Evolutionary conservation across 176 grass and related monocot genomes (phyloP).

Genomic region (Carex littledalei): DNA sequence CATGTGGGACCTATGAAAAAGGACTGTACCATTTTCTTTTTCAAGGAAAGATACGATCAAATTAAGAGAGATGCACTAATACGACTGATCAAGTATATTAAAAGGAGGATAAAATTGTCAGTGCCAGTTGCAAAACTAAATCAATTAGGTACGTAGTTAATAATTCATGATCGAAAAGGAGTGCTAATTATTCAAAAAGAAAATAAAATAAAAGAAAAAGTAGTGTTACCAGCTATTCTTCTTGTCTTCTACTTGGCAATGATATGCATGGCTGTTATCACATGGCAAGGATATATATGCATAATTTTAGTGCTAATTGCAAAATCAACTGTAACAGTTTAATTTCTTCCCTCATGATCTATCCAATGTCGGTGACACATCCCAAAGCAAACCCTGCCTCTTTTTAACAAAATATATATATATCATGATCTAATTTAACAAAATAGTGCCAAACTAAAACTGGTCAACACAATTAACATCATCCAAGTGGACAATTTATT

Average conservation of each 20-base stretch:
- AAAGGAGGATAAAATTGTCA: background rate
- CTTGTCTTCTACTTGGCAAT: conserved; percentile 10
- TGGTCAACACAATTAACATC: background rate
- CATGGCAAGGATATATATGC: background rate
- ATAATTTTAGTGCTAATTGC: background rate
- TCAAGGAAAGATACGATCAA: conserved; percentile 2
- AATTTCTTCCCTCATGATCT: background rate
- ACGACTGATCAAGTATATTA: conserved; percentile 11
- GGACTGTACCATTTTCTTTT: conserved; percentile 10
- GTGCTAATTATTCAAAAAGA: background rate
- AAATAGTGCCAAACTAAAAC: background rate
- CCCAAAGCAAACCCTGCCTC: background rate
- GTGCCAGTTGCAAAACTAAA: conserved; percentile 6
- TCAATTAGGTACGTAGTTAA: background rate
- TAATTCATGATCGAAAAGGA: background rate
- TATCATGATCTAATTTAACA: background rate
- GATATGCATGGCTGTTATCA: background rate
- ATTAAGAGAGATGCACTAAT: background rate
- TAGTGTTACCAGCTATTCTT: conserved; percentile 8
- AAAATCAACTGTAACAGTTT: background rate
- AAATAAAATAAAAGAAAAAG: background rate
- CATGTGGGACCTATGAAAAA: conserved; percentile 5
- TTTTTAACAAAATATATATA: no score
- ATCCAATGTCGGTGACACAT: background rate
- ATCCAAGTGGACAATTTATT: background rate